These are phyloP conservation scores for Aristolochia fimbriata DNA, from an alignment of 164 flowering plant genomes.

Conservation along the genomic window DNA sequence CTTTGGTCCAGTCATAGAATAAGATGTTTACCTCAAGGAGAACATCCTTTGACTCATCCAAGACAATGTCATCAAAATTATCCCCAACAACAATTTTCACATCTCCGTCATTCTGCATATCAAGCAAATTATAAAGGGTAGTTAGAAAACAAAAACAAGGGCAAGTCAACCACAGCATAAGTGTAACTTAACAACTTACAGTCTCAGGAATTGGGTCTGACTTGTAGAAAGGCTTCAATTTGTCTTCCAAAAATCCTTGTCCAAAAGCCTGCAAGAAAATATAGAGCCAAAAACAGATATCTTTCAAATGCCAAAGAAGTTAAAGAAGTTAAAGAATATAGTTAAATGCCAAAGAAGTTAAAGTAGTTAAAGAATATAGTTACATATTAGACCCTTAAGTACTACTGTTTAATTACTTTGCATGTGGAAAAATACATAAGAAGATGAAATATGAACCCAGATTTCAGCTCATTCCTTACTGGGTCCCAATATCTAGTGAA, in stretches of 20 bases:
- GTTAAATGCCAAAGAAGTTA: no score
- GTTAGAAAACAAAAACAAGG: neutral
- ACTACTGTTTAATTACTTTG: no score
- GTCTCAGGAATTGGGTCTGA: constrained; percentile 88
- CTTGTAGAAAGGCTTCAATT: constrained; percentile 82
- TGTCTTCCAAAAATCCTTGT: constrained; percentile 65
- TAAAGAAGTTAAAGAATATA: neutral
- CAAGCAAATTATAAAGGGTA: neutral
- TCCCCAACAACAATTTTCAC: constrained; percentile 85
- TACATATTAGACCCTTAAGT: no score
- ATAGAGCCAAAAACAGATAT: neutral
- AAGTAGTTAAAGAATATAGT: neutral
- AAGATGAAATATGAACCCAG: no score
- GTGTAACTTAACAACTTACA: constrained; percentile 30
- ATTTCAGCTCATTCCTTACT: no score
- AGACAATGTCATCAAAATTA: constrained; percentile 84
- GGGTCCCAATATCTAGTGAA: no score
- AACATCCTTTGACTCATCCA: constrained; percentile 98
- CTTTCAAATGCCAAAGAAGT: neutral
- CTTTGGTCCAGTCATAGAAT: neutral
- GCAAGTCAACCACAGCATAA: neutral
- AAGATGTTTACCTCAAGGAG: constrained; percentile 73
- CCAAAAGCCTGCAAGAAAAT: constrained; percentile 48
- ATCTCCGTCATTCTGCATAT: constrained; percentile 74
- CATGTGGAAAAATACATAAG: no score